Evolutionary conservation across 495 filamentous ascomycete species (phyloP).

Genomic region (Penicillium paradoxum): DNA sequence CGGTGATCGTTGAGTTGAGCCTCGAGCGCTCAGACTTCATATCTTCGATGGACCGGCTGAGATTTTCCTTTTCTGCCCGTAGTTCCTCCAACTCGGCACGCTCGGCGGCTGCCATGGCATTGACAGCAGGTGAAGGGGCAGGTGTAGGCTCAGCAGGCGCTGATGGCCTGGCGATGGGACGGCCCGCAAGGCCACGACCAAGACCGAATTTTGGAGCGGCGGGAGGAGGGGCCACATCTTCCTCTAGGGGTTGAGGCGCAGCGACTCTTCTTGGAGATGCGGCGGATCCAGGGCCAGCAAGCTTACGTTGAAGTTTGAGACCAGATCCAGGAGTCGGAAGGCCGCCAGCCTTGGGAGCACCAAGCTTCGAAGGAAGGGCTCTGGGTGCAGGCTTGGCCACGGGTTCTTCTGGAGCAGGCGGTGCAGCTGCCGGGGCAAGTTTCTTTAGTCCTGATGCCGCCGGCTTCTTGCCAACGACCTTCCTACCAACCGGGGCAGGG

Average conservation of each 20-base stretch:
- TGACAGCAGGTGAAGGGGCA: slow-evolving; percentile 47
- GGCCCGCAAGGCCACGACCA: slow-evolving; percentile 72
- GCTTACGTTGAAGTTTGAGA: slow-evolving; percentile 65
- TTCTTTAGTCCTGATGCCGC: slow-evolving; percentile 44
- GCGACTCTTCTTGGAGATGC: slow-evolving; percentile 61
- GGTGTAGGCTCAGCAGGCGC: slow-evolving; percentile 36
- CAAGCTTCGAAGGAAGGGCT: slow-evolving; percentile 56
- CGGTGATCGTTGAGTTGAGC: slow-evolving; percentile 72
- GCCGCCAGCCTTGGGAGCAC: slow-evolving; percentile 60
- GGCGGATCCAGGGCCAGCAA: slow-evolving; percentile 52
- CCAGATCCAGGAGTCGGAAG: slow-evolving; percentile 55
- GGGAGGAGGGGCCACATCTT: slow-evolving; percentile 56
- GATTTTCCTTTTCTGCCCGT: slow-evolving; percentile 71
- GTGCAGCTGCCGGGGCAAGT: slow-evolving; percentile 53
- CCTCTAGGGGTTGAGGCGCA: slow-evolving; percentile 38
- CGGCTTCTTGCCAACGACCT: slow-evolving; percentile 49
- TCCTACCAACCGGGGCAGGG: slow-evolving; percentile 41
- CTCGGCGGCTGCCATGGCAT: slow-evolving; percentile 66
- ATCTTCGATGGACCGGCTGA: slow-evolving; percentile 67
- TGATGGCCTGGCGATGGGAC: slow-evolving; percentile 80
- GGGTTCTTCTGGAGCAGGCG: slow-evolving; percentile 53
- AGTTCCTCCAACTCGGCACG: slow-evolving; percentile 87
- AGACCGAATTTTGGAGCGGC: slow-evolving; percentile 63
- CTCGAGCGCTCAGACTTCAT: slow-evolving; percentile 68
- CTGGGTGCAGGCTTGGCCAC: slow-evolving; percentile 56